Conservation (phyloP, 768 basidiomycete genomes). For the Suillus alpinus region DNA sequence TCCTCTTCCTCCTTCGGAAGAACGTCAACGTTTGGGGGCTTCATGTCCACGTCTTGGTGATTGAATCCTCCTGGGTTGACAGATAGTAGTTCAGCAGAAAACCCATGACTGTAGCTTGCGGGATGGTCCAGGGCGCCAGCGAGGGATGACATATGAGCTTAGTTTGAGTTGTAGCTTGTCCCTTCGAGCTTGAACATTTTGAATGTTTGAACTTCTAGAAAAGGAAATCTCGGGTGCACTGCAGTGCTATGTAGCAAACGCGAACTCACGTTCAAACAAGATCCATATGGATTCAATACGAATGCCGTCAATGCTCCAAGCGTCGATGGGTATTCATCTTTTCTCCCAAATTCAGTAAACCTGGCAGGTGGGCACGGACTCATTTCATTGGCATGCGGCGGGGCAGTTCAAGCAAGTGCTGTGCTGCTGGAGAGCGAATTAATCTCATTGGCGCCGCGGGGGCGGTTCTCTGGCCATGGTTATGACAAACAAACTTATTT, state of each 20-base stretch:
- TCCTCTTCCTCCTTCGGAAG: slow-evolving; percentile 18
- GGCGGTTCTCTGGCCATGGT: not conserved
- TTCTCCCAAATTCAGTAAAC: too few relatives aligned
- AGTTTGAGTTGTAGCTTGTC: not conserved
- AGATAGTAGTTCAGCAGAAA: slow-evolving; percentile 9
- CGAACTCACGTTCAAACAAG: too few relatives aligned
- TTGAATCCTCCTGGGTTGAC: slow-evolving; percentile 6
- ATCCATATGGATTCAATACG: too few relatives aligned
- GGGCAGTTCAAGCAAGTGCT: not conserved
- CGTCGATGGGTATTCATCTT: not conserved
- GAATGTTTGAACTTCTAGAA: not conserved
- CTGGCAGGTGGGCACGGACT: not conserved
- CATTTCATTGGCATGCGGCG: not conserved
- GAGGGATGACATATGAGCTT: slow-evolving; percentile 50
- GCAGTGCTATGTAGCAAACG: too few relatives aligned
- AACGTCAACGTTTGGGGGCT: slow-evolving; percentile 14
- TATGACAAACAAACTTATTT: not conserved
- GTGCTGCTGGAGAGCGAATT: not conserved
- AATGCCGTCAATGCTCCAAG: not conserved
- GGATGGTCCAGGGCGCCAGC: slow-evolving; percentile 52
- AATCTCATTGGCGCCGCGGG: not conserved
- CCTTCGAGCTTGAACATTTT: not conserved
- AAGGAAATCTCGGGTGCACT: not conserved
- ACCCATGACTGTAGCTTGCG: slow-evolving; percentile 20
- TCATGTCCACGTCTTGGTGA: slow-evolving; percentile 45